phyloP scores from a whole-genome alignment of 2,329 filamentous ascomycete species.

The Didymella pomorum region DNA sequence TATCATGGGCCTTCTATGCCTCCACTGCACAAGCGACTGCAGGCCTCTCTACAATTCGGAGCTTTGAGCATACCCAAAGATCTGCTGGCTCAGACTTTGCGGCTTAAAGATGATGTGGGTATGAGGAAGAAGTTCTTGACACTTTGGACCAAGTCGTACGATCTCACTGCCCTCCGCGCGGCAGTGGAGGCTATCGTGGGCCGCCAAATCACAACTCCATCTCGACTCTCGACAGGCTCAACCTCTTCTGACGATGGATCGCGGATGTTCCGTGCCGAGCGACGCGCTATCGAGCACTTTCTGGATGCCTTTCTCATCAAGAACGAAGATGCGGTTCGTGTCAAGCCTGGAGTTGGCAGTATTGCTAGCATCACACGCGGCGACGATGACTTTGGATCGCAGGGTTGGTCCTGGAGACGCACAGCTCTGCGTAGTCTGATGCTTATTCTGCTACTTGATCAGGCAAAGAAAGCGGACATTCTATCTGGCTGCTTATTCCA shows the following conservation, averaged over 20 bases:
- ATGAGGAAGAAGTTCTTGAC: conserved; percentile 64
- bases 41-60: conserved; percentile 66
- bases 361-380: conserved; percentile 51
- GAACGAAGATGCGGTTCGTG: conserved; percentile 62
- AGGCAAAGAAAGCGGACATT: conserved; percentile 54
- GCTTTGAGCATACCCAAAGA: conserved; percentile 65
- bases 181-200: conserved; percentile 68
- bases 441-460: conserved; percentile 67
- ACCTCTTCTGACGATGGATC: conserved; percentile 47
- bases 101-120: conserved; percentile 65
- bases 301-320: conserved; percentile 65
- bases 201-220: conserved; percentile 55
- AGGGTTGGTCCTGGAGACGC: conserved; percentile 61
- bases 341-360: conserved; percentile 49
- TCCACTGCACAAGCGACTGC: conserved; percentile 63
- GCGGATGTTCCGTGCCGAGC: conserved; percentile 47
- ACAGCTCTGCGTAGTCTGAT: conserved; percentile 66
- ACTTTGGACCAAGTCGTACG: conserved; percentile 67
- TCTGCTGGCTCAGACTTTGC: conserved; percentile 54
- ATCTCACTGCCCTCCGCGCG: conserved; percentile 58
- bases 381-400: conserved; percentile 53
- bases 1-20: conserved; percentile 63
- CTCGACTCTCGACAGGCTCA: conserved; percentile 47
- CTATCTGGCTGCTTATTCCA: conserved; percentile 60
- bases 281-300: conserved; percentile 60